These are phyloP conservation scores for Cutaneotrichosporon daszewskae DNA, from an alignment of 1,284 basidiomycete species.

Conservation along the genomic window DNA sequence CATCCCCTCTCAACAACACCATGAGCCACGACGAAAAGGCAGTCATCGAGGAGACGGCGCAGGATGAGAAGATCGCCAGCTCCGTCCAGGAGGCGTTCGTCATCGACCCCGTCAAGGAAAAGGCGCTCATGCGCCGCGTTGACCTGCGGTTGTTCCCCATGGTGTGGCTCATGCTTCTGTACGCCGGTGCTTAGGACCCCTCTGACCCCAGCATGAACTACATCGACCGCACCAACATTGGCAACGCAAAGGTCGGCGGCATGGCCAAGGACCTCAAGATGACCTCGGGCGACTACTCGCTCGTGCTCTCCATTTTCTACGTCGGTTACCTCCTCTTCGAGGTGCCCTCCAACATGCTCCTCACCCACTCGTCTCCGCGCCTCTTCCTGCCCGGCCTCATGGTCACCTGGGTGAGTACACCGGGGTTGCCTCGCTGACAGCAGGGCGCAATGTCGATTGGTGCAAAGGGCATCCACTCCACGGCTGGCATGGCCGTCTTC, in stretches of 20 bases:
- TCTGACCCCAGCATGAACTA: not conserved
- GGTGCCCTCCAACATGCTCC: constrained; percentile 26
- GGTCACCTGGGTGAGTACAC: constrained; percentile 22
- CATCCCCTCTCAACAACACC: too few species aligned
- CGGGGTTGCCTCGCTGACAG: too few species aligned
- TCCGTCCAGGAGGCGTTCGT: constrained; percentile 20
- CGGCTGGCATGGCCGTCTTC: constrained; percentile 20
- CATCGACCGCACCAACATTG: constrained; percentile 16
- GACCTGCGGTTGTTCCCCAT: constrained; percentile 29
- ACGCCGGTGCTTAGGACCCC: too few species aligned
- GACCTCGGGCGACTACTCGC: constrained; percentile 10
- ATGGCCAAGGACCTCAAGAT: constrained; percentile 9
- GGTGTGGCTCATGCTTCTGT: not conserved
- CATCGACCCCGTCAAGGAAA: constrained; percentile 38
- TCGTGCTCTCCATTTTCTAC: constrained; percentile 13
- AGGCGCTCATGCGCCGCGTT: constrained; percentile 44
- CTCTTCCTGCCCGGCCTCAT: constrained; percentile 26
- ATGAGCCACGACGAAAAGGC: not conserved
- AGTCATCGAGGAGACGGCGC: too few species aligned
- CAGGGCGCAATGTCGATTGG: constrained; percentile 27
- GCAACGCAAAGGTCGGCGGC: constrained; percentile 19
- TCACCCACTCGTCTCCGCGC: constrained; percentile 17
- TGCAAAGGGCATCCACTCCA: constrained; percentile 16
- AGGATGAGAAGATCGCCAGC: not conserved
- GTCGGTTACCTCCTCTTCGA: constrained; percentile 14